Evolutionary conservation across 129 eudicot genomes (phyloP).

Genomic region (Tanacetum coccineum): DNA sequence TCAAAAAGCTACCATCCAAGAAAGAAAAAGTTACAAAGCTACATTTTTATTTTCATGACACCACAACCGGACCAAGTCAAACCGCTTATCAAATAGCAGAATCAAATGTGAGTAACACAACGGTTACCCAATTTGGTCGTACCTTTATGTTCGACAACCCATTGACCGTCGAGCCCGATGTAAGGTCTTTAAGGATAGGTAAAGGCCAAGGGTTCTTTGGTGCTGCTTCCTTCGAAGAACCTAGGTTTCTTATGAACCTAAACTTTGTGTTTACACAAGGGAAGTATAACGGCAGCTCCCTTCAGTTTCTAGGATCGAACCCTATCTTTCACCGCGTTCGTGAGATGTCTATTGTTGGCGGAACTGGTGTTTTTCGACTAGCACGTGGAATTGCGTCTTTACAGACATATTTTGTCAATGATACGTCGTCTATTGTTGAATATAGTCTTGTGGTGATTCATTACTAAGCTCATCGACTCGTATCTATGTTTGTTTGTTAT

Average conservation of each 20-base stretch:
- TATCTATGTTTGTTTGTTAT: too few species aligned
- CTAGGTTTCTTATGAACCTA: conserved; percentile 33
- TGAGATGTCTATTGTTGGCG: conserved; percentile 54
- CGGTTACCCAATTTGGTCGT: conserved; percentile 34
- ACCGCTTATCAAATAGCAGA: conserved; percentile 38
- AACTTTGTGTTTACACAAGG: conserved; percentile 49
- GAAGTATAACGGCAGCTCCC: conserved; percentile 49
- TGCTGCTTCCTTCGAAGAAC: conserved; percentile 29
- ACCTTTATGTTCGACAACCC: conserved; percentile 44
- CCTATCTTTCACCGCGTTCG: conserved; percentile 29
- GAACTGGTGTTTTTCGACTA: conserved; percentile 40
- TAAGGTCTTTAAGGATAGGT: conserved; percentile 36
- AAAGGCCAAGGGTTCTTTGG: conserved; percentile 52
- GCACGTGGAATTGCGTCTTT: conserved; percentile 45
- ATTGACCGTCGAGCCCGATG: conserved; percentile 38
- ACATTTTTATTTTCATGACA: conserved; percentile 52
- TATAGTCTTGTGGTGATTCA: conserved; percentile 31
- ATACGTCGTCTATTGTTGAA: conserved; percentile 33
- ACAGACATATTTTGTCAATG: conserved; percentile 28
- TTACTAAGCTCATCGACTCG: conserved; percentile 13
- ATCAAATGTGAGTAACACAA: conserved; percentile 26
- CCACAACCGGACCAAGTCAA: conserved; percentile 26
- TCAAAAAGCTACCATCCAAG: conserved; percentile 26
- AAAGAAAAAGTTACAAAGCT: conserved; percentile 36
- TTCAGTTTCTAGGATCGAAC: conserved; percentile 40